Conservation (phyloP, 2,329 filamentous ascomycete genomes). For the Hypoxylon sp. region DNA sequence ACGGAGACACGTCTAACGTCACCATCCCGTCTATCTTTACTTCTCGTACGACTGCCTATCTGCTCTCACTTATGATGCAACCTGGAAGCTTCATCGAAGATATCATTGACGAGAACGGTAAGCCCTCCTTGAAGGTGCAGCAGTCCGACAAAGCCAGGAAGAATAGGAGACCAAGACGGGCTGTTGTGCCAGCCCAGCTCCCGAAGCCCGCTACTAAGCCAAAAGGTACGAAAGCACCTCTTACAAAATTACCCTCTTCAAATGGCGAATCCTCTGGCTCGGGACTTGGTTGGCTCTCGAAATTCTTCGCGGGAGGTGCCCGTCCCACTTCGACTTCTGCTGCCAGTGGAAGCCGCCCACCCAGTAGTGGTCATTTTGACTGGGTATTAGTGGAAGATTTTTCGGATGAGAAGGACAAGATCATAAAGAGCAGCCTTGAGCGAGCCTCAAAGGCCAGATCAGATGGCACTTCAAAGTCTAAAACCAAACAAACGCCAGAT, state of each 20-base stretch:
- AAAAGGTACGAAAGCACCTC: constrained; percentile 39
- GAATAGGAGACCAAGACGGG: constrained; percentile 49
- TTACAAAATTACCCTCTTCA: constrained; percentile 33
- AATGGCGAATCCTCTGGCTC: constrained; percentile 38
- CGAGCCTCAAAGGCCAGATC: constrained; percentile 48
- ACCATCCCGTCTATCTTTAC: constrained; percentile 96
- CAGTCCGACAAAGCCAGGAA: constrained; percentile 54
- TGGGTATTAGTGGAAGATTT: constrained; percentile 77
- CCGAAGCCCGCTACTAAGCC: constrained; percentile 42
- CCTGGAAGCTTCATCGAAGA: constrained; percentile 70
- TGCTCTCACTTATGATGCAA: constrained; percentile 87
- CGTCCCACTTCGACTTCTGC: constrained; percentile 43
- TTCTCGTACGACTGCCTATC: constrained; percentile 90
- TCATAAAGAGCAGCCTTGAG: constrained; percentile 53
- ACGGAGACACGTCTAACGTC: constrained; percentile 92
- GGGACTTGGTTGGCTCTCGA: constrained; percentile 55
- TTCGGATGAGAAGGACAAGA: constrained; percentile 62
- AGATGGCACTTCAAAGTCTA: constrained; percentile 36
- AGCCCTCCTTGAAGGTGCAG: constrained; percentile 63
- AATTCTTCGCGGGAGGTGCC: constrained; percentile 51
- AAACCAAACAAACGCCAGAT: constrained; percentile 40
- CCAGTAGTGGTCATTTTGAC: constrained; percentile 76
- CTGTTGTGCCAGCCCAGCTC: constrained; percentile 41
- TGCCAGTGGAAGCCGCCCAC: constrained; percentile 68
- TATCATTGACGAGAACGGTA: constrained; percentile 66